Evolutionary conservation across 257 asterid species (phyloP).

Genomic region (Przewalskia tangutica): DNA sequence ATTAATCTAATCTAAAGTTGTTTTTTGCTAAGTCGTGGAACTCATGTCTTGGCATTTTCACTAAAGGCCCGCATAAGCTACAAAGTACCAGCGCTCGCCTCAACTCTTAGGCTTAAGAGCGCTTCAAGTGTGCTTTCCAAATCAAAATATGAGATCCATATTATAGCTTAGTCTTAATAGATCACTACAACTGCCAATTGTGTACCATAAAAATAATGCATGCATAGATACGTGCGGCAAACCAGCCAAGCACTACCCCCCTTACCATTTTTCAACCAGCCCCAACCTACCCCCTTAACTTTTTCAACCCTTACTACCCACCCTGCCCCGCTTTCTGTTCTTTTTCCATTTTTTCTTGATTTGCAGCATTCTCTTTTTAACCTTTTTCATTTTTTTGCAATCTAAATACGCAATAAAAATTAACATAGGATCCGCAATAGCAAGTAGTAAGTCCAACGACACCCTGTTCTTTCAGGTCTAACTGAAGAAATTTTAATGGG

Average conservation of each 20-base stretch:
- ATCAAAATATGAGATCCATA: not conserved
- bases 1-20: not conserved
- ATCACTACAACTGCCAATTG: too few relatives aligned
- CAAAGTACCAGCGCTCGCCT: not conserved
- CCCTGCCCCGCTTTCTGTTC: not conserved
- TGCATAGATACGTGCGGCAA: not conserved
- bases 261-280: not conserved
- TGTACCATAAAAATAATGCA: not conserved
- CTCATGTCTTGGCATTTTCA: not conserved
- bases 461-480: not conserved
- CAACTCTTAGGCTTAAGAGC: not conserved
- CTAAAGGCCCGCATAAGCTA: not conserved
- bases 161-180: too few relatives aligned
- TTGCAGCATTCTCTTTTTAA: not conserved
- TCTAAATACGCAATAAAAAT: not conserved
- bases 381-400: not conserved
- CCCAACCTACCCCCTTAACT: too few relatives aligned
- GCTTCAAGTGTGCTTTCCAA: not conserved
- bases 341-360: not conserved
- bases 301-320: too few relatives aligned
- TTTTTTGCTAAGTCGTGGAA: not conserved
- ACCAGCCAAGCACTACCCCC: not conserved
- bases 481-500: not conserved
- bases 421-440: not conserved
- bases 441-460: not conserved